Percentiles rank a stretch among this genome's conserved stretches.
Evolutionary conservation across 139 green algal genomes (phyloP).

Genomic region (Chlorella ohadii): DNA sequence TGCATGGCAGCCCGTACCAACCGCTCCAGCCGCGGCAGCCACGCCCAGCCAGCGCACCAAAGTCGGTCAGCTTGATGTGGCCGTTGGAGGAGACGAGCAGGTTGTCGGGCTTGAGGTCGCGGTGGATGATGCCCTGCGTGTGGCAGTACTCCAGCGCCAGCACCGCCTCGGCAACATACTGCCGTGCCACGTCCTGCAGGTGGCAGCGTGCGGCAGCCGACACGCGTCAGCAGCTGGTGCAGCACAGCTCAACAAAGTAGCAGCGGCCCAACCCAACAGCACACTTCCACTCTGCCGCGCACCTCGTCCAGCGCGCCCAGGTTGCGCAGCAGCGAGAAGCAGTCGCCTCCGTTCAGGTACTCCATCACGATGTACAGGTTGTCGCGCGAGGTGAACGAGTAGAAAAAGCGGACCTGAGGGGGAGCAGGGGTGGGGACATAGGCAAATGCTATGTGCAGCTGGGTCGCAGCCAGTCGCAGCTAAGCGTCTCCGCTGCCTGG

Average conservation of each 20-base stretch:
- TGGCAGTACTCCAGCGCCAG: slow-evolving; percentile 97
- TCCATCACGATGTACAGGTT: slow-evolving; percentile 99
- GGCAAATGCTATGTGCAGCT: too few species aligned
- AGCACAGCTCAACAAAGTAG: too few species aligned
- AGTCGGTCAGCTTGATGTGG: slow-evolving; percentile 96
- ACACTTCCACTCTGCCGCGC: too few species aligned
- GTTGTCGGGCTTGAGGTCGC: slow-evolving; percentile 98
- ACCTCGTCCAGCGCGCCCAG: slow-evolving; percentile 85
- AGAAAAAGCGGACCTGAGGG: slow-evolving; percentile 86
- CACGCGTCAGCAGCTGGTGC: too few species aligned
- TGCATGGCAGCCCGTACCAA: too few species aligned
- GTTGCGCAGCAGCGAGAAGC: slow-evolving; percentile 78
- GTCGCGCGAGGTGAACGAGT: slow-evolving; percentile 88
- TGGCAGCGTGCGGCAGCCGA: too few species aligned
- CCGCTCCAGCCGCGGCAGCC: too few species aligned
- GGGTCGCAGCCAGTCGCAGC: too few species aligned
- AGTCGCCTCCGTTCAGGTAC: slow-evolving; percentile 93
- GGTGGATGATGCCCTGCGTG: slow-evolving; percentile 90
- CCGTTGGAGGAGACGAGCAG: slow-evolving; percentile 90
- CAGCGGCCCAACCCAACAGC: too few species aligned
- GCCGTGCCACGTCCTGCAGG: slow-evolving; percentile 64
- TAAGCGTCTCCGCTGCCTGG: too few species aligned
- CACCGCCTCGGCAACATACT: slow-evolving; percentile 93
- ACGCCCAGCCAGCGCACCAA: slow-evolving; percentile 59
- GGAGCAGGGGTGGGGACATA: too few species aligned